Percentiles rank a stretch among this genome's conserved stretches.
Evolutionary conservation across 2,329 filamentous ascomycete genomes (phyloP).

Genomic region (Cladorrhinum sp.): DNA sequence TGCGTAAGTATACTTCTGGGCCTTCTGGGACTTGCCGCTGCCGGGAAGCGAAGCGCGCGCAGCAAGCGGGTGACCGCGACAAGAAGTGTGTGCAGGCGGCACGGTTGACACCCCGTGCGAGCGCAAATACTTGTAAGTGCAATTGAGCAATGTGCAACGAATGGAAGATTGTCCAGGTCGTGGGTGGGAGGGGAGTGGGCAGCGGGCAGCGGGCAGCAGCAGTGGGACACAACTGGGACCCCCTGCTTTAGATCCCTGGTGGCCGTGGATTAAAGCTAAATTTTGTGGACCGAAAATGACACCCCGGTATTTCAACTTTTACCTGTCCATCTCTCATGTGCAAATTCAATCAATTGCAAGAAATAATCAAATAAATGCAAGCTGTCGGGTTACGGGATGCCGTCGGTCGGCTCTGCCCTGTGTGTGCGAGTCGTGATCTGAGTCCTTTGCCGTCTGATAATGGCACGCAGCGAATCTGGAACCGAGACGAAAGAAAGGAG

Average conservation of each 20-base stretch:
- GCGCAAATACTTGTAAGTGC: neutral
- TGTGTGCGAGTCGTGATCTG: constrained; percentile 14
- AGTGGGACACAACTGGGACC: neutral
- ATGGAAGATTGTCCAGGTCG: neutral
- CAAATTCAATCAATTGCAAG: neutral
- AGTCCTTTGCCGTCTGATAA: constrained; percentile 9
- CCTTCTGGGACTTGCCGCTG: constrained; percentile 4
- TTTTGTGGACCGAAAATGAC: neutral
- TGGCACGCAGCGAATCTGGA: constrained; percentile 9
- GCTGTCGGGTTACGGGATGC: neutral
- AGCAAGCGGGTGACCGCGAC: constrained; percentile 4
- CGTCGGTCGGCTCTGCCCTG: constrained; percentile 21
- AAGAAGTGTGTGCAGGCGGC: constrained; percentile 13
- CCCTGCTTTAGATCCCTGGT: neutral
- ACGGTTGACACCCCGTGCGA: constrained; percentile 10
- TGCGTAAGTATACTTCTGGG: neutral
- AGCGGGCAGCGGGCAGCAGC: neutral
- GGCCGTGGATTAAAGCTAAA: neutral
- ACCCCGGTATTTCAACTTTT: neutral
- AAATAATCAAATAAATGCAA: neutral
- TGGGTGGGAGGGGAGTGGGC: neutral
- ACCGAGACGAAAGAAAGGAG: constrained; percentile 17
- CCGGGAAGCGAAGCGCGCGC: constrained; percentile 10
- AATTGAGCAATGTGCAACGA: neutral
- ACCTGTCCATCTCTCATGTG: neutral